Percentiles rank a stretch among this genome's conserved stretches.
These are phyloP conservation scores for Epithele typhae DNA, from an alignment of 768 basidiomycete species.

Conservation along the genomic window DNA sequence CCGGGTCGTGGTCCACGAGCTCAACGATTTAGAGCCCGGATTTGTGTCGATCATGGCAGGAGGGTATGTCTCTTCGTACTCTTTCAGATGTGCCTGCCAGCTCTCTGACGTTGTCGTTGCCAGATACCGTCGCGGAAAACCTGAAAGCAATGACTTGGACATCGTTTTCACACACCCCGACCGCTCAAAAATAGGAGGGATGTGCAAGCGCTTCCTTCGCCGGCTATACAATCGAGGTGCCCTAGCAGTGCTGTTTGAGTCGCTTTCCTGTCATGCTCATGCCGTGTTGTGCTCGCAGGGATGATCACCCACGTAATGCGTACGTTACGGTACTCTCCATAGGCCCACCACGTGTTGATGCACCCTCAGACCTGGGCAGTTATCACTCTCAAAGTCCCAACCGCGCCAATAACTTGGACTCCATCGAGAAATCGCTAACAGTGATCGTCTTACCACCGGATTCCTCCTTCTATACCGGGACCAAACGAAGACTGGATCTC, in stretches of 20 bases:
- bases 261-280: constrained; percentile 11
- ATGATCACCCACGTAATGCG: constrained; percentile 83
- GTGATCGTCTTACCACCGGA: constrained; percentile 63
- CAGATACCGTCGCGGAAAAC: constrained; percentile 85
- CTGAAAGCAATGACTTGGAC: constrained; percentile 80
- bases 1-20: constrained; percentile 58
- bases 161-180: constrained; percentile 80
- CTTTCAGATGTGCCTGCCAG: too few relatives aligned
- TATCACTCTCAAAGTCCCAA: constrained; percentile 54
- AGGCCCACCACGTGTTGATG: not conserved
- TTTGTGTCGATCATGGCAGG: constrained; percentile 77
- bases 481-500: constrained; percentile 74
- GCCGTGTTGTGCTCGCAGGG: constrained; percentile 33
- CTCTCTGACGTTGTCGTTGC: not conserved
- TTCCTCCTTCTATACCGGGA: constrained; percentile 27
- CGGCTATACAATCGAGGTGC: constrained; percentile 41
- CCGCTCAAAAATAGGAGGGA: constrained; percentile 48
- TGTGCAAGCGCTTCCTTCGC: constrained; percentile 57
- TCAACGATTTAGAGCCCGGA: constrained; percentile 58
- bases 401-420: constrained; percentile 64
- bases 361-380: constrained; percentile 49
- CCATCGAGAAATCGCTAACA: constrained; percentile 80
- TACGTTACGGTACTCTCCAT: constrained; percentile 35
- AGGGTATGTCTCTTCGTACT: constrained; percentile 46
- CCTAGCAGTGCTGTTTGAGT: constrained; percentile 34